Evolutionary conservation across 2,329 filamentous ascomycete species (phyloP), one percentile per base, ranked within the genome.

Genomic region (Xenoacremonium recifei): DNA sequence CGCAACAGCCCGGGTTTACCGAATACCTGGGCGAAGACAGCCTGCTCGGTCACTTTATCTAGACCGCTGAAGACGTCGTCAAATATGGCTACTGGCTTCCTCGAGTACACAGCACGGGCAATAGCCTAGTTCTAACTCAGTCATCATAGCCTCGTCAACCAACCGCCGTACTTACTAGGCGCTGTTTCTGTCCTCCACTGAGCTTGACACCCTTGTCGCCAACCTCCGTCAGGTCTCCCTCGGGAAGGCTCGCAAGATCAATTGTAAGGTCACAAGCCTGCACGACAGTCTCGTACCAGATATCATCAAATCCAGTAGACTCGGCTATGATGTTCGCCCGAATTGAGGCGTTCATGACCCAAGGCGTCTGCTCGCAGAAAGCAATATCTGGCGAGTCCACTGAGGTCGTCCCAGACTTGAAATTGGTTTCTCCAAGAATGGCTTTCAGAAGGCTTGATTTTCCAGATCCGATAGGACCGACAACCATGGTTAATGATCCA

Each of bases 11-110:
- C 67, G 19, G 53, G 46, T 4, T 39, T 48, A 4, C 66, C 62
- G 37, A 74, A 69, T 0, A 73, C 58, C 0, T 57, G 60, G 0
- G 50, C 50, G 42, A 72, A 72, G 2, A 73, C 66, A 5, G 60
- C 55, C 17, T 67, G 59, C 29, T 70, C 66, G 0, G 71, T 73
- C 3, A 66, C 58, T 11, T 63, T 61, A 38, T 72, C 69, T 3
- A 71, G 51, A 0, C 66, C 67, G 17, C 66, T 69, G 5, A 70
- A 62, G 2, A 68, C 61, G 21, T 70, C 67, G 15, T 70, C 67
- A 21, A 70, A 61, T 4, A 70, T 55, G 4, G 65, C 54, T 0
- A 69, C 47, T 1, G 49, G 53, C 5, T 62, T 64, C 9, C 55
- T 51, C 1, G 63, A 57, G 38, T 64, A 66, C 0, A 64, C 44